phyloP scores from a whole-genome alignment of 2,329 filamentous ascomycete genomes.

The Cordyceps pruinosa region DNA sequence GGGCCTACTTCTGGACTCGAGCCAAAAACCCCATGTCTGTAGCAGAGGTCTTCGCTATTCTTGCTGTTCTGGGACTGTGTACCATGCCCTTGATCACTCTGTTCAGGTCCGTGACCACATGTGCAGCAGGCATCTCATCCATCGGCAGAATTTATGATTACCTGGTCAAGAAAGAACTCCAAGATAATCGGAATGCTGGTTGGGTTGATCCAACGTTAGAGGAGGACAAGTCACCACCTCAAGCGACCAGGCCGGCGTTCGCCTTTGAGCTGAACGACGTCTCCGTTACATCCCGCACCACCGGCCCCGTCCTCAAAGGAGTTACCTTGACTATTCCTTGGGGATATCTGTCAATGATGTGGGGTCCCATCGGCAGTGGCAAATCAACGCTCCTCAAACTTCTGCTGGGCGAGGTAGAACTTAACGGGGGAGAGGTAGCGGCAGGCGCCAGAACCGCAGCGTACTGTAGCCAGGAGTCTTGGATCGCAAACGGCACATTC shows the following conservation, averaged over 20 bases:
- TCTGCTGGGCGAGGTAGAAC: constrained; percentile 22
- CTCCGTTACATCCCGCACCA: not conserved
- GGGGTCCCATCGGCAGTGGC: constrained; percentile 30
- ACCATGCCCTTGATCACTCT: not conserved
- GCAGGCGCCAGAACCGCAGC: constrained; percentile 3
- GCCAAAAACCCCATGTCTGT: not conserved
- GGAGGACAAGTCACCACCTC: no score
- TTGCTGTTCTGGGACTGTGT: not conserved
- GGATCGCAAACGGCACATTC: constrained; percentile 25
- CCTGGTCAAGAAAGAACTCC: not conserved
- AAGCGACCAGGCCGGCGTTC: not conserved
- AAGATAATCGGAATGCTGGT: not conserved
- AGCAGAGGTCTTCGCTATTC: not conserved
- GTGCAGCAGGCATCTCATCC: not conserved
- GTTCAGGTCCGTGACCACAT: not conserved
- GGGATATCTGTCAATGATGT: constrained; percentile 19
- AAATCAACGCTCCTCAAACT: constrained; percentile 28
- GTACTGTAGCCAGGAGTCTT: constrained; percentile 22
- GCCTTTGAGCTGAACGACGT: not conserved
- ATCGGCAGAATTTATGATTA: not conserved
- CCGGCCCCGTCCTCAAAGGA: not conserved
- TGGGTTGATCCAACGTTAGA: not conserved
- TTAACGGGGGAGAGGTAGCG: not conserved
- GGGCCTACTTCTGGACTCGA: not conserved
- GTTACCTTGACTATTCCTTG: not conserved